Conservation (phyloP, 2,329 filamentous ascomycete species). For the Curvularia lunata region DNA sequence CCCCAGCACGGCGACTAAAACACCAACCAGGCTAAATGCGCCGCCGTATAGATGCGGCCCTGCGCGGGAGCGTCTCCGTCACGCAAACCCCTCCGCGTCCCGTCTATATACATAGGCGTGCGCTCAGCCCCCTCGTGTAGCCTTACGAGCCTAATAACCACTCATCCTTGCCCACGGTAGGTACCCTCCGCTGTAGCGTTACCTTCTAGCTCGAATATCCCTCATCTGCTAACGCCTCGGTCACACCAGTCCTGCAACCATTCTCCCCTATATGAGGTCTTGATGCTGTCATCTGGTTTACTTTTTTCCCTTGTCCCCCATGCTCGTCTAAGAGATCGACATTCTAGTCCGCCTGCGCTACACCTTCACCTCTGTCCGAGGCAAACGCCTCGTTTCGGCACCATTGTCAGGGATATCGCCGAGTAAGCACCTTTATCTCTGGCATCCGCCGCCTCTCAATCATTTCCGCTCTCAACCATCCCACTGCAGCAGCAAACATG, state of each 20-base stretch:
- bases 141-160: constrained; percentile 5
- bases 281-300: constrained; percentile 8
- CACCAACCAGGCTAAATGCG: neutral
- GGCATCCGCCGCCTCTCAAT: neutral
- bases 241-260: neutral
- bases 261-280: neutral
- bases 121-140: constrained; percentile 10
- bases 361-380: constrained; percentile 11
- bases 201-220: neutral
- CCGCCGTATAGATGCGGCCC: neutral
- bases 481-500: constrained; percentile 20
- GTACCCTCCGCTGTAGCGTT: neutral
- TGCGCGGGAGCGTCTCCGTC: neutral
- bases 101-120: constrained; percentile 1
- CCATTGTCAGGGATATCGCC: constrained; percentile 4
- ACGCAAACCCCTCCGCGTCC: neutral
- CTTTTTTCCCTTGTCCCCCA: neutral
- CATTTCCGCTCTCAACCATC: neutral
- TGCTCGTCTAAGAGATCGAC: constrained; percentile 8
- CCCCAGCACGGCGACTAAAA: neutral
- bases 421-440: constrained; percentile 1
- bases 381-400: constrained; percentile 1
- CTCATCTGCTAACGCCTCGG: neutral
- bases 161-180: neutral
- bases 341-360: neutral